These are phyloP conservation scores for Olyra latifolia DNA, from an alignment of 176 grass and related monocot species.

Conservation along the genomic window DNA sequence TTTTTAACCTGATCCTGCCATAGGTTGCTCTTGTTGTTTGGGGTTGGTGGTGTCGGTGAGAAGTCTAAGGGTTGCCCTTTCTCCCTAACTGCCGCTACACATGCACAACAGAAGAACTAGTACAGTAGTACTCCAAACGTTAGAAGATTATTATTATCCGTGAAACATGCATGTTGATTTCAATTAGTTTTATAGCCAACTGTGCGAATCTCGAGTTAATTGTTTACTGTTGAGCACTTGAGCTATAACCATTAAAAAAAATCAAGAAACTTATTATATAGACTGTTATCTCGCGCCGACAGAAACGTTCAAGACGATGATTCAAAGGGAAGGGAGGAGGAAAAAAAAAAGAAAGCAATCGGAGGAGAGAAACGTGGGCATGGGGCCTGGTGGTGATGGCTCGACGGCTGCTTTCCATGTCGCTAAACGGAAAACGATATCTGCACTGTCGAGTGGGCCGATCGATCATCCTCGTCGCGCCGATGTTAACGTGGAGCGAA, in stretches of 20 bases:
- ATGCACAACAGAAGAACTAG: not conserved
- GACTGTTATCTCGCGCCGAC: not conserved
- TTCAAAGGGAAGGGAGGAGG: no score
- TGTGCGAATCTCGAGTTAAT: not conserved
- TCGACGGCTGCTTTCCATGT: not conserved
- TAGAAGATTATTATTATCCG: not conserved
- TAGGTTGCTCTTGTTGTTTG: no score
- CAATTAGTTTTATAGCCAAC: not conserved
- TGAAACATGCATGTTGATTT: not conserved
- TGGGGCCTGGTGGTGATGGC: not conserved
- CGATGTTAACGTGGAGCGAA: conserved; percentile 13
- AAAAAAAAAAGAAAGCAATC: not conserved
- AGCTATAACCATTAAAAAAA: not conserved
- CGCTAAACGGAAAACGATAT: not conserved
- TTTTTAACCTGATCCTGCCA: no score
- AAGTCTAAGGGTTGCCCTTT: no score
- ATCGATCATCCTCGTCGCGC: not conserved
- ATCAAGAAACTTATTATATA: not conserved
- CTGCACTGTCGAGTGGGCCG: not conserved
- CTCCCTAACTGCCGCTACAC: no score
- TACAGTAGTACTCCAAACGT: no score
- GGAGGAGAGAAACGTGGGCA: not conserved
- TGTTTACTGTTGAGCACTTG: not conserved
- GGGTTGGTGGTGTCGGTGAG: no score
- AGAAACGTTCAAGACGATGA: not conserved